A percentile compares a stretch with the other conserved stretches of the same genome.
Conservation (phyloP, 306 rosid species). For the Vachellia collinsii region DNA sequence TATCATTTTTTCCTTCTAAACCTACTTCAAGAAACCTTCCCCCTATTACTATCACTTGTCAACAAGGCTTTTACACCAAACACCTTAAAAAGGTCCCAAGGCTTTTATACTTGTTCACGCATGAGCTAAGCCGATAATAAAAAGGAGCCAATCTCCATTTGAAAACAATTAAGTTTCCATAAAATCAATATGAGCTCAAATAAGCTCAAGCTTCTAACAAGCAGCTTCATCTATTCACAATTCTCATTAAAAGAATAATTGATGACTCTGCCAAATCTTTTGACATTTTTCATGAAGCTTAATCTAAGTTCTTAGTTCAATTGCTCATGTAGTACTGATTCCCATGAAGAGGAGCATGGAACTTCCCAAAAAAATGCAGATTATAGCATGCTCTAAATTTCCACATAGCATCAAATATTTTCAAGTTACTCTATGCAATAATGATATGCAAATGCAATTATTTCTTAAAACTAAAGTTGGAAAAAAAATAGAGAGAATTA, state of each 20-base stretch:
- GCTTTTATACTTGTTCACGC: not conserved
- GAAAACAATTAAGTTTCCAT: not conserved
- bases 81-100: not conserved
- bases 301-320: not conserved
- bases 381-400: not conserved
- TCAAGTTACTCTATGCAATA: not conserved
- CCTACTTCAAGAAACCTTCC: not conserved
- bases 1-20: not conserved
- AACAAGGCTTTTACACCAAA: not conserved
- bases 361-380: not conserved
- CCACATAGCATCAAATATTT: not conserved
- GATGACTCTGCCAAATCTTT: too few species aligned
- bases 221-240: not conserved
- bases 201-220: conserved; percentile 10
- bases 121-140: not conserved
- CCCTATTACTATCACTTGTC: not conserved
- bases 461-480: not conserved
- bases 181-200: not conserved
- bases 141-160: not conserved
- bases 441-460: not conserved
- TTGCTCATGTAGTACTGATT: not conserved
- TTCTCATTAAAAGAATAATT: not conserved
- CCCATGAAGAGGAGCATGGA: not conserved
- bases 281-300: not conserved
- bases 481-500: not conserved